Base-by-base conservation (phyloP, 352 stramenopile species). In the Pythium dissimile region DNA sequence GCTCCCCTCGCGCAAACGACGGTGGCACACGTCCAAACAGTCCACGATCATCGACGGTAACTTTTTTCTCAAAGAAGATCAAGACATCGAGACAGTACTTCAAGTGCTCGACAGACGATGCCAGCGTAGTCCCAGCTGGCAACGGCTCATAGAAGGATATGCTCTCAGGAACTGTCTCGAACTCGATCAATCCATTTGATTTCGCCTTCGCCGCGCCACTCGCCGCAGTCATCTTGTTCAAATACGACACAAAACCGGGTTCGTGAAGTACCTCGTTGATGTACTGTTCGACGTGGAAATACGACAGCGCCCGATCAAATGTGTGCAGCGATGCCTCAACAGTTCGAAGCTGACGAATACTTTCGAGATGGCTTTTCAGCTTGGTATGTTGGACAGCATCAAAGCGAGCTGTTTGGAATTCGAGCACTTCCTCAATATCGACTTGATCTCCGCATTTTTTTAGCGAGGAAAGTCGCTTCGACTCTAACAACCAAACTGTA, bases 11-110 rank as follows among this genome's bases (percentile, higher is more conserved):
- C 39, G 75, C 85, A 32, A 95, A 91, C 21, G 83, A 89, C 27
- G 86, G 66, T 8, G 85, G 85, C 0, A 95, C 71, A 12, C 77
- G 77, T 18, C 78, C 75, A 52, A 93, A 90, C 1, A 88, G 50
- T 8, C 72, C 72, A 45, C 77, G 73, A 54, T 88, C 75, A 12
- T 78, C 80, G 21, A 90, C 41, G 5, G 82, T 92, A 10, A 92
- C 80, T 39, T 92, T 80, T 51, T 95, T 95, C 52, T 95, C 85
- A 48, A 95, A 92, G 45, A 91, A 92, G 27, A 93, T 75, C 20
- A 95, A 70, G 28, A 93, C 84, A 49, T 95, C 85, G 13, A 93
- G 65, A 37, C 76, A 89, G 38, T 89, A 91, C 56, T 92, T 91
- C 18, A 95, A 56, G 44, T 89, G 76, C 37, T 90, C 82, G 13